Evolutionary conservation across 2,329 filamentous ascomycete genomes (phyloP).

Genomic region (Sordariomycetes sp.): DNA sequence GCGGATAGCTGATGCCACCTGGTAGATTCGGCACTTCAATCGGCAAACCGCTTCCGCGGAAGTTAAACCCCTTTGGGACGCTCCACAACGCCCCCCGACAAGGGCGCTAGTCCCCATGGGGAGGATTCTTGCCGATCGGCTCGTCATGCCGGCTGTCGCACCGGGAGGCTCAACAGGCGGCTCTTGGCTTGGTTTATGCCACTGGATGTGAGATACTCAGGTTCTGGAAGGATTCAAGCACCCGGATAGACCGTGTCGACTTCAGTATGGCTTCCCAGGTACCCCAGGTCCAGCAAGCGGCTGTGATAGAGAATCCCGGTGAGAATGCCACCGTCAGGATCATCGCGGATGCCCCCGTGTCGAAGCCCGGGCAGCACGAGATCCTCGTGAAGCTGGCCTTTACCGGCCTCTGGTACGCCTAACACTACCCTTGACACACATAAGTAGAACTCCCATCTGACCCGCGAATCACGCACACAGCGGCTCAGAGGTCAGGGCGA

Average conservation of each 20-base stretch:
- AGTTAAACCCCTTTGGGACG: not conserved
- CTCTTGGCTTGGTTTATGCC: no score
- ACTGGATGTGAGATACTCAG: not conserved
- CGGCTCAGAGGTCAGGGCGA: conserved; percentile 18
- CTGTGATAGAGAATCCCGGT: not conserved
- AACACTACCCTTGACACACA: no score
- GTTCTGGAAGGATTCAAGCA: not conserved
- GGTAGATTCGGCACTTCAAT: not conserved
- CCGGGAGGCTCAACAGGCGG: no score
- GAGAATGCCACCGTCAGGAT: not conserved
- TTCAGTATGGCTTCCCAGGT: not conserved
- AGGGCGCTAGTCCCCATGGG: not conserved
- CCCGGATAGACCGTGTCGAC: not conserved
- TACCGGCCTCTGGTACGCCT: conserved; percentile 6
- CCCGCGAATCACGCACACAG: conserved; percentile 9
- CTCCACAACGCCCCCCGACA: not conserved
- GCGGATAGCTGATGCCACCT: not conserved
- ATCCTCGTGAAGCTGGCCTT: conserved; percentile 1
- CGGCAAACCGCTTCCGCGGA: not conserved
- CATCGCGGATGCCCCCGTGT: not conserved
- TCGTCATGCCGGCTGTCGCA: no score
- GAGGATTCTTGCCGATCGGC: no score
- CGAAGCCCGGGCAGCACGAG: not conserved
- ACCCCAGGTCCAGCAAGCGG: not conserved
- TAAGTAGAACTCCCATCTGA: not conserved